Conservation (phyloP, 2,329 filamentous ascomycete species). For the Alternaria gaisen region DNA sequence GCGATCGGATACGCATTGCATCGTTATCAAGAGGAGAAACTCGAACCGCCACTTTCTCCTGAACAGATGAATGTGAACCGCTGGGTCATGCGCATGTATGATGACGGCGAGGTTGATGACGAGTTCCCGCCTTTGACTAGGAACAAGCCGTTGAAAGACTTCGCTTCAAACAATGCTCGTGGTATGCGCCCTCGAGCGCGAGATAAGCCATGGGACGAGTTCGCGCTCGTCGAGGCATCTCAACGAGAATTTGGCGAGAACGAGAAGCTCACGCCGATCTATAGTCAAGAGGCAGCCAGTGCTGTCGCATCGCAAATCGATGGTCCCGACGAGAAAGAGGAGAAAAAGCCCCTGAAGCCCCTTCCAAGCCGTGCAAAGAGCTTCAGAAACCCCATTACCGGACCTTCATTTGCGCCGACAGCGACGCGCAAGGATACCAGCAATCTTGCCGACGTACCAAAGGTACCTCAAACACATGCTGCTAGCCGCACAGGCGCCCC, state of each 20-base stretch:
- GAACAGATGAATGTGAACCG: conserved; percentile 80
- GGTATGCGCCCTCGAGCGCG: conserved; percentile 71
- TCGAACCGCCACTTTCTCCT: conserved; percentile 70
- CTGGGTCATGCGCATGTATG: conserved; percentile 84
- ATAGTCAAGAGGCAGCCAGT: conserved; percentile 62
- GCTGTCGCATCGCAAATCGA: conserved; percentile 36
- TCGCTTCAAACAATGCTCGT: conserved; percentile 80
- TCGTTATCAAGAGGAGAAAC: conserved; percentile 79
- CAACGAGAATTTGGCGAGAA: conserved; percentile 74
- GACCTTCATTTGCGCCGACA: conserved; percentile 58
- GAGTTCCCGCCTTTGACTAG: conserved; percentile 83
- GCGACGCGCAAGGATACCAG: conserved; percentile 57
- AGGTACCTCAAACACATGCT: conserved; percentile 53
- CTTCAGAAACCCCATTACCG: conserved; percentile 61
- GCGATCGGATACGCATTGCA: conserved; percentile 83
- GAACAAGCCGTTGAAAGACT: conserved; percentile 77
- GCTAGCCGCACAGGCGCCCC: conserved; percentile 71
- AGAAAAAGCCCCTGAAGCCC: conserved; percentile 33
- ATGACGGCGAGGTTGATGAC: conserved; percentile 84
- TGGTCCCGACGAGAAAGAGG: conserved; percentile 26
- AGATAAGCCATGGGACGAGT: conserved; percentile 82
- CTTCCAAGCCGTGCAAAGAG: conserved; percentile 52
- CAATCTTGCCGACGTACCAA: conserved; percentile 55
- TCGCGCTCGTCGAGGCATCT: conserved; percentile 78
- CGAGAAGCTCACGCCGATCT: conserved; percentile 72